Percentiles rank a stretch among this genome's conserved stretches.
Evolutionary conservation across 768 basidiomycete species (phyloP).

Genomic region (Fibroporia radiculosa): DNA sequence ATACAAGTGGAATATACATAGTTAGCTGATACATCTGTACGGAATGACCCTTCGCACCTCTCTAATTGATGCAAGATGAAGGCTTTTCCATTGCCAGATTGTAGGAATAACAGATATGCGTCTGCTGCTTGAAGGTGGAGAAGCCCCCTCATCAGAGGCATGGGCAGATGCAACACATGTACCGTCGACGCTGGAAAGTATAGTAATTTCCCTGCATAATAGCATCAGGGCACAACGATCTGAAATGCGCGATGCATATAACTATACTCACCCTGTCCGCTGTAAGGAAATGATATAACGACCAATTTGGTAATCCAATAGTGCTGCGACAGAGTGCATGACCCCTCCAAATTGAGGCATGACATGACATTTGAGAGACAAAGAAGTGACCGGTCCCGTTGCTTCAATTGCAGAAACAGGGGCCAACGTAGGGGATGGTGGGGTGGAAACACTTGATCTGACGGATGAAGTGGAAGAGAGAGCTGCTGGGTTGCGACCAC

Average conservation of each 20-base stretch:
- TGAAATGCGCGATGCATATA: neutral
- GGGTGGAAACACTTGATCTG: neutral
- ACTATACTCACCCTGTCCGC: slow-evolving; percentile 49
- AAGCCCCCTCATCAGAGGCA: slow-evolving; percentile 21
- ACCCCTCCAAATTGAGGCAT: slow-evolving; percentile 38
- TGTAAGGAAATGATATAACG: slow-evolving; percentile 47
- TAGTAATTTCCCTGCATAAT: slow-evolving; percentile 39
- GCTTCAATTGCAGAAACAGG: neutral
- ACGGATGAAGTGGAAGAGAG: slow-evolving; percentile 3
- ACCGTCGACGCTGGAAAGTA: slow-evolving; percentile 49
- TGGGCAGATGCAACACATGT: slow-evolving; percentile 26
- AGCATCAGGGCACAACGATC: slow-evolving; percentile 8
- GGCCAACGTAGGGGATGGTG: neutral
- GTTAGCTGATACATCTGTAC: neutral
- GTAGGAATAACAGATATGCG: slow-evolving; percentile 16
- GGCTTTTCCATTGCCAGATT: slow-evolving; percentile 28
- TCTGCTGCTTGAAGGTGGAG: slow-evolving; percentile 26
- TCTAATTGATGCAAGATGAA: slow-evolving; percentile 21
- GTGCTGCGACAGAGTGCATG: slow-evolving; percentile 34
- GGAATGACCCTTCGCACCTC: slow-evolving; percentile 19
- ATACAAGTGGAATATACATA: neutral
- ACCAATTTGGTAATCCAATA: slow-evolving; percentile 37
- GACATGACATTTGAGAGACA: slow-evolving; percentile 26
- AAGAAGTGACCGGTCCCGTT: neutral
- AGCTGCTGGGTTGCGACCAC: neutral